Base-by-base conservation (phyloP, 208 protist species). In the Zelonia costaricensis region DNA sequence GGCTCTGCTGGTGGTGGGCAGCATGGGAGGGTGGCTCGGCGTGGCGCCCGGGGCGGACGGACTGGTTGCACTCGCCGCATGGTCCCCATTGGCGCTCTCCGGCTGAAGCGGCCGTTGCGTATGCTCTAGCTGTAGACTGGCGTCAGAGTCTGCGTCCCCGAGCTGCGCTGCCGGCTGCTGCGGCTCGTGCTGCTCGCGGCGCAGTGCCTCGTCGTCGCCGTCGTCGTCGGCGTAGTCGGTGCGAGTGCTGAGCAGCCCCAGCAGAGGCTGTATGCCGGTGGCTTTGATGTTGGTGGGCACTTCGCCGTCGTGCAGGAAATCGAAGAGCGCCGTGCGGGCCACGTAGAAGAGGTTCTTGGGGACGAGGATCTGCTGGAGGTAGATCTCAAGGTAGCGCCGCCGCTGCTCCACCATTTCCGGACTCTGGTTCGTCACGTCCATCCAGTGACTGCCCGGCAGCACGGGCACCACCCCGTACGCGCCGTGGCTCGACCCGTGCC, bases 381-480 rank as follows among this genome's bases (percentile, higher is more conserved):
- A 96, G 33, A 93, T 88, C 45, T 96, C 85, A 2, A 96, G 62
- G 45, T 80, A 88, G 5, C 80, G 58, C 18, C 85, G 84, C 1
- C 91, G 80, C 59, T 78, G 78, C 42, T 93, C 85, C 15, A 96
- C 87, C 23, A 91, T 74, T 42, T 92, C 81, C 4, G 79, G 60
- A 15, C 79, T 91, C 35, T 94, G 87, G 52, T 96, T 96, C 25
- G 91, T 96, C 31, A 94, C 84, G 44, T 91, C 85, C 60, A 86
- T 86, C 88, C 86, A 94, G 63, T 91, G 84, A 28, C 82, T 93
- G 25, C 82, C 77, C 2, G 84, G 60, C 4, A 96, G 86, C 15
- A 91, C 76, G 10, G 91, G 91, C 18, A 96, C 58, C 20, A 86
- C 85, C 18, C 91, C 91, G 49, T 85, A 91, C 3, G 81, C 76